Evolutionary conservation across 1,139 yeast genomes (phyloP).

Genomic region (Zhuliangozyma parablackwelliae): DNA sequence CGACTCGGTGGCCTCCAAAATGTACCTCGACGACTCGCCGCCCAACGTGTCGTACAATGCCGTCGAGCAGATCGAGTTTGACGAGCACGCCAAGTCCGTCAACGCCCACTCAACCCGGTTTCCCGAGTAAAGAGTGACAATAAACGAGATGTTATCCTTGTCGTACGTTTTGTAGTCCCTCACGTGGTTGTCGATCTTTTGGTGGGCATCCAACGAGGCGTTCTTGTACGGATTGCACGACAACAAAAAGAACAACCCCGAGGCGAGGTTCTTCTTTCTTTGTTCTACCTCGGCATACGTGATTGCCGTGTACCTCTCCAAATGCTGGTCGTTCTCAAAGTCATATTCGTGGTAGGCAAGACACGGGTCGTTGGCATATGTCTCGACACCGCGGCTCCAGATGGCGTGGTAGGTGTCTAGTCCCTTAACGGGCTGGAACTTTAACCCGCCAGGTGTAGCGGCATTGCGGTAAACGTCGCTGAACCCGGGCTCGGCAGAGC

Average conservation of each 20-base stretch:
- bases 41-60: conserved; percentile 42
- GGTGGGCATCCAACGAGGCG: conserved; percentile 18
- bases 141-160: conserved; percentile 24
- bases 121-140: conserved; percentile 30
- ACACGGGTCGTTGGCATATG: conserved; percentile 21
- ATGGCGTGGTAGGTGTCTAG: conserved; percentile 26
- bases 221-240: conserved; percentile 25
- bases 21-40: conserved; percentile 28
- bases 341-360: conserved; percentile 29
- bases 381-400: conserved; percentile 19
- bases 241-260: conserved; percentile 30
- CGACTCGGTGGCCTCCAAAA: conserved; percentile 30
- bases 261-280: conserved; percentile 22
- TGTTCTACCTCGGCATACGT: conserved; percentile 19
- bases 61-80: conserved; percentile 33
- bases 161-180: conserved; percentile 17
- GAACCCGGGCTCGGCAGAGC: conserved; percentile 26
- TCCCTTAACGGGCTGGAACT: conserved; percentile 18
- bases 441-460: conserved; percentile 17
- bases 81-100: conserved; percentile 33
- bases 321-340: conserved; percentile 21
- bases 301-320: conserved; percentile 14
- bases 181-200: conserved; percentile 24
- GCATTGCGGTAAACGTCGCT: conserved; percentile 33
- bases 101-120: conserved; percentile 38